A percentile compares a stretch with the other conserved stretches of the same genome.
Evolutionary conservation across 345 rosid species (phyloP).

Genomic region (Acer negundo): DNA sequence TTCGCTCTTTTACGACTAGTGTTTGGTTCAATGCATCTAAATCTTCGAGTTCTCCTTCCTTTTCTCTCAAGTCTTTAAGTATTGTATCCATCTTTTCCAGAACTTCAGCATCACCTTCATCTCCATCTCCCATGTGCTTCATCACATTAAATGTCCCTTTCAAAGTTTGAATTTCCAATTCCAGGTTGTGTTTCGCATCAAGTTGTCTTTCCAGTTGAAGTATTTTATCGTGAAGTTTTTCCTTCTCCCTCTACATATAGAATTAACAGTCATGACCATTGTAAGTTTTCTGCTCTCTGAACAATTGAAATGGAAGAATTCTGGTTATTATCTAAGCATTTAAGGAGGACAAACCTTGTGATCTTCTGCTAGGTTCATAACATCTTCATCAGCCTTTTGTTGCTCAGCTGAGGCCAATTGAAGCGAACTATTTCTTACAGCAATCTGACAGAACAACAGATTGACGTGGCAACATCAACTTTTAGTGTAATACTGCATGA

Average conservation of each 20-base stretch:
- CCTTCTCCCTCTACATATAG: constrained; percentile 66
- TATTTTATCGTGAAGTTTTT: constrained; percentile 65
- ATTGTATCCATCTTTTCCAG: constrained; percentile 59
- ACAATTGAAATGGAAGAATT: constrained; percentile 8
- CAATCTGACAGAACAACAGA: constrained; percentile 48
- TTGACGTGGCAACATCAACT: constrained; percentile 6
- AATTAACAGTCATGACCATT: constrained; percentile 19
- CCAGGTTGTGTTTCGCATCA: constrained; percentile 82
- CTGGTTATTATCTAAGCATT: constrained; percentile 12
- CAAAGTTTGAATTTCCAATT: constrained; percentile 76
- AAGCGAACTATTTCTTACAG: constrained; percentile 52
- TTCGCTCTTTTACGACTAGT: constrained; percentile 75
- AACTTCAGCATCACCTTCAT: constrained; percentile 65
- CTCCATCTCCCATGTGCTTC: constrained; percentile 70
- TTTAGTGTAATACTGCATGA: background rate
- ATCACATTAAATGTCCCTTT: constrained; percentile 66
- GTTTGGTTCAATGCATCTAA: constrained; percentile 75
- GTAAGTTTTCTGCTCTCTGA: constrained; percentile 9
- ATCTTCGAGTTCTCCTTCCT: constrained; percentile 75
- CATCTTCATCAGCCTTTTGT: constrained; percentile 73
- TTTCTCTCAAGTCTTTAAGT: constrained; percentile 73
- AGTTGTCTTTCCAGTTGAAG: constrained; percentile 69
- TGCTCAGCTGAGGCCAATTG: constrained; percentile 81
- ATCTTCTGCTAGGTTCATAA: constrained; percentile 77
- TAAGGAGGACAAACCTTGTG: constrained; percentile 65